Evolutionary conservation across 1,284 basidiomycete genomes (phyloP).

Genomic region (Austroboletus niveus): DNA sequence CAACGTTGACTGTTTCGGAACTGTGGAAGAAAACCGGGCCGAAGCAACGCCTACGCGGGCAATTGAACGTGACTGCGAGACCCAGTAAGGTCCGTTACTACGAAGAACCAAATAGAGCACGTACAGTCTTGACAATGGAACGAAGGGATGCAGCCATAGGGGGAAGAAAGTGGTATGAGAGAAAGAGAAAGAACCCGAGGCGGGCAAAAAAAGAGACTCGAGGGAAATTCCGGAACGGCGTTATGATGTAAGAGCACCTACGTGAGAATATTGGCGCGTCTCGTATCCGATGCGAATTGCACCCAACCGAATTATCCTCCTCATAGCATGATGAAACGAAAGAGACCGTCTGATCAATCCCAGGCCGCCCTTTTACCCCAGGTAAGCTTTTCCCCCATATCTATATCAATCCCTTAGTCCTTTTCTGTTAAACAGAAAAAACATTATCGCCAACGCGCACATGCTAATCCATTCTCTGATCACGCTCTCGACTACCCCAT

Average conservation of each 20-base stretch:
- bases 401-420: not conserved
- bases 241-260: not conserved
- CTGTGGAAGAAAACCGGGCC: slow-evolving; percentile 63
- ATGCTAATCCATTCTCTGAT: slow-evolving; percentile 98
- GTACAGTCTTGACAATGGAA: slow-evolving; percentile 48
- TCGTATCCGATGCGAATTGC: slow-evolving; percentile 7
- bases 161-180: slow-evolving; percentile 3
- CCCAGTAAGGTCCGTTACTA: slow-evolving; percentile 7
- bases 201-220: slow-evolving; percentile 2
- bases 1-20: slow-evolving; percentile 71
- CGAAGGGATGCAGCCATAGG: slow-evolving; percentile 34
- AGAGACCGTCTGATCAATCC: slow-evolving; percentile 15
- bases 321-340: slow-evolving; percentile 23
- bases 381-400: slow-evolving; percentile 9
- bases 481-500: slow-evolving; percentile 89
- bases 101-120: slow-evolving; percentile 17
- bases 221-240: slow-evolving; percentile 29
- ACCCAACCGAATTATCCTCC: not conserved
- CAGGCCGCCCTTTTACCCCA: slow-evolving; percentile 25
- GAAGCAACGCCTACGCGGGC: slow-evolving; percentile 46
- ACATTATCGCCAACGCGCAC: slow-evolving; percentile 95
- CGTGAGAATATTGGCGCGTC: slow-evolving; percentile 12
- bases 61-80: slow-evolving; percentile 44
- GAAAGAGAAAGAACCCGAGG: slow-evolving; percentile 5
- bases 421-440: slow-evolving; percentile 64